Conservation (phyloP, 2,329 filamentous ascomycete species). For the Juglanconis sp. region DNA sequence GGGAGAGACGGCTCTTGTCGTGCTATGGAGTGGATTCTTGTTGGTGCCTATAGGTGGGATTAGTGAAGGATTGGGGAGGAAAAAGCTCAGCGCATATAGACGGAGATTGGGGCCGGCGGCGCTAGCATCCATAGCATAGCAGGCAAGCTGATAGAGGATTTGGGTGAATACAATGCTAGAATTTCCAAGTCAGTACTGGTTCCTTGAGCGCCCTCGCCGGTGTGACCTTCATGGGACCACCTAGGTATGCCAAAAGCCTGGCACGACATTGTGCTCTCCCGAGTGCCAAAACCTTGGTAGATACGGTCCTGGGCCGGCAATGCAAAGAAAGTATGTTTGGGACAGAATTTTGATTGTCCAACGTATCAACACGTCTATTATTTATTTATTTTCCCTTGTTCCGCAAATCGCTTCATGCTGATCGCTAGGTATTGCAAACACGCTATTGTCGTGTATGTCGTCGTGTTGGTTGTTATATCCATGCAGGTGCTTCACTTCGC, state of each 20-base stretch:
- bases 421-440: neutral
- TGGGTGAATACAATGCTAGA: constrained; percentile 1
- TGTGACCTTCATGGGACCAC: neutral
- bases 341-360: neutral
- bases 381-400: neutral
- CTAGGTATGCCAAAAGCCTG: no score
- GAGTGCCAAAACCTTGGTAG: no score
- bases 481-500: neutral
- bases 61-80: neutral
- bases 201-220: neutral
- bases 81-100: neutral
- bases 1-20: neutral
- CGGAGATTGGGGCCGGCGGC: neutral
- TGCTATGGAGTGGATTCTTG: neutral
- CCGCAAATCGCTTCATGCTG: neutral
- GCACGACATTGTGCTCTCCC: no score
- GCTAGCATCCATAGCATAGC: constrained; percentile 12
- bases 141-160: constrained; percentile 9
- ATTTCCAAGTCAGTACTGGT: neutral
- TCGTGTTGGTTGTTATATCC: neutral
- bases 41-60: no score
- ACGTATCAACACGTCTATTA: constrained; percentile 2
- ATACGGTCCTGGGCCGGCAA: neutral
- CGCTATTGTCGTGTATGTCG: neutral
- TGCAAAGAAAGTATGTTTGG: neutral